Conservation (phyloP, 257 asterid species). For the Apocynum venetum region DNA sequence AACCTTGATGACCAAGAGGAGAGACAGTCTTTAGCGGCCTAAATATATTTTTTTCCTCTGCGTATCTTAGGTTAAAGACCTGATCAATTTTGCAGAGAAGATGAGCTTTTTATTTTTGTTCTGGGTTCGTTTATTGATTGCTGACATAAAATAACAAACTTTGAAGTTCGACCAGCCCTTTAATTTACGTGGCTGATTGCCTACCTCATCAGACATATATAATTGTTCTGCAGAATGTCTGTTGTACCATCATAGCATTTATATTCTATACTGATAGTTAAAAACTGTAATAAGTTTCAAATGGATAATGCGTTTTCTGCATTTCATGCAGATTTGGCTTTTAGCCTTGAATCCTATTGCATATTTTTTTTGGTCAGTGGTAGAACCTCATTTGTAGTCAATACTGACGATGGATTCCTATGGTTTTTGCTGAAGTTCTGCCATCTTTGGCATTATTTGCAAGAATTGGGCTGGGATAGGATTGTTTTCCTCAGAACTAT, state of each 20-base stretch:
- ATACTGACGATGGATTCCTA: background rate
- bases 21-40: slow-evolving; percentile 63
- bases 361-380: background rate
- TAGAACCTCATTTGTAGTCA: background rate
- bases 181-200: slow-evolving; percentile 20
- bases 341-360: background rate
- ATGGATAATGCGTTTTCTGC: background rate
- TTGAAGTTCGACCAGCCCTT: slow-evolving; percentile 15
- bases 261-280: background rate
- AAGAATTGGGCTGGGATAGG: background rate
- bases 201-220: slow-evolving; percentile 2
- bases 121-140: slow-evolving; percentile 4
- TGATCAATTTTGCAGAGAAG: slow-evolving; percentile 50
- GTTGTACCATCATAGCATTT: slow-evolving; percentile 29
- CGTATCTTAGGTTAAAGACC: slow-evolving; percentile 25
- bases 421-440: background rate
- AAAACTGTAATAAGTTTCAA: slow-evolving; percentile 18
- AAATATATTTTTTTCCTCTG: slow-evolving; percentile 24
- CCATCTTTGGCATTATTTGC: background rate
- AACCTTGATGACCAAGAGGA: slow-evolving; percentile 78
- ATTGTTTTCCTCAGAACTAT: background rate
- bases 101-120: slow-evolving; percentile 1
- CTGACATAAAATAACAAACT: slow-evolving; percentile 34
- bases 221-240: slow-evolving; percentile 18
- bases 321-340: slow-evolving; percentile 2